phyloP scores from a whole-genome alignment of 2,329 filamentous ascomycete genomes.

The Alternaria alternata region DNA sequence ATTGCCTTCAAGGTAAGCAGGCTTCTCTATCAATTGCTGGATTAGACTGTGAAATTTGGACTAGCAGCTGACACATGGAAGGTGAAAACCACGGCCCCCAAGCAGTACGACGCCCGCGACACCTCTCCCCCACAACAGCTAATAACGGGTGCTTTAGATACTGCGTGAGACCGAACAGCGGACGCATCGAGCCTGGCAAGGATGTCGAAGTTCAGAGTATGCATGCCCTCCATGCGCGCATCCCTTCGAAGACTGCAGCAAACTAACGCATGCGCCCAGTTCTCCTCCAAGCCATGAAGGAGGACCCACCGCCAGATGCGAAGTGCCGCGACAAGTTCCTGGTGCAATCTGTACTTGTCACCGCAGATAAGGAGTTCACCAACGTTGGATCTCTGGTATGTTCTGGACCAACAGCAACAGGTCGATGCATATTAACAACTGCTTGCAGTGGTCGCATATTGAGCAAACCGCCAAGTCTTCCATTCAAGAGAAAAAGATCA shows the following conservation, averaged over 20 bases:
- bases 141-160: constrained; percentile 68
- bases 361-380: constrained; percentile 81
- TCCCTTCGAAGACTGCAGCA: constrained; percentile 21
- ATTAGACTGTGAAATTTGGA: not conserved
- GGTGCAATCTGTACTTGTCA: constrained; percentile 88
- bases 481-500: constrained; percentile 94
- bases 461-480: constrained; percentile 76
- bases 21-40: not conserved
- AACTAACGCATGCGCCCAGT: constrained; percentile 64
- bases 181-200: constrained; percentile 88
- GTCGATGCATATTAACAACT: constrained; percentile 14
- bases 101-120: constrained; percentile 75
- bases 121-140: constrained; percentile 27
- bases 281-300: constrained; percentile 96
- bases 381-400: constrained; percentile 83
- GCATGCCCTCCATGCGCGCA: constrained; percentile 34
- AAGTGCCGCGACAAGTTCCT: constrained; percentile 98
- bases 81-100: constrained; percentile 99
- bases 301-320: constrained; percentile 83
- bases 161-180: constrained; percentile 96
- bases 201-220: constrained; percentile 92
- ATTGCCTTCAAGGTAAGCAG: constrained; percentile 69
- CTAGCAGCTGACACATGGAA: constrained; percentile 50
- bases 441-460: constrained; percentile 73
- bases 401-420: constrained; percentile 3